Conservation (phyloP, 225 moss, liverwort and hornwort genomes). For the Takakia lepidozioides region DNA sequence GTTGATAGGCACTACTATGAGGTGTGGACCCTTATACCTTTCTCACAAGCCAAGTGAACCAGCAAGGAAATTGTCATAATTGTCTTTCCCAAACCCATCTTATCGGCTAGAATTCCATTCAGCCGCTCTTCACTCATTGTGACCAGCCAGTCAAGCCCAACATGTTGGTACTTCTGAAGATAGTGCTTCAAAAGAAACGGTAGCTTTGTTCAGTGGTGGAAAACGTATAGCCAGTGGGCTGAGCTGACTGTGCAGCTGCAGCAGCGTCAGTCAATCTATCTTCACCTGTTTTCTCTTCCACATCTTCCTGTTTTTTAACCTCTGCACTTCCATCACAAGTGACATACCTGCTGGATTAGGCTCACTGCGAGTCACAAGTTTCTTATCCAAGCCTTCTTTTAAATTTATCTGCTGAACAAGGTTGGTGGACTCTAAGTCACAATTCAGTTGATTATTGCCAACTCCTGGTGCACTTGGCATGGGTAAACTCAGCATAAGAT, state of each 20-base stretch:
- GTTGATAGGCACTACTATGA: slow-evolving; percentile 92
- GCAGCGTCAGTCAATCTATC: slow-evolving; percentile 86
- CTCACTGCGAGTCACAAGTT: too few species aligned
- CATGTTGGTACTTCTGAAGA: slow-evolving; percentile 95
- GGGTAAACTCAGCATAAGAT: background rate
- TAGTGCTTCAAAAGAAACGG: slow-evolving; percentile 96
- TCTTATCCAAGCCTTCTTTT: too few species aligned
- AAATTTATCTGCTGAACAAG: too few species aligned
- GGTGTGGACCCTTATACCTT: slow-evolving; percentile 97
- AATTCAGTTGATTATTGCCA: too few species aligned
- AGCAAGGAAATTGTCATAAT: slow-evolving; percentile 96
- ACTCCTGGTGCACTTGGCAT: too few species aligned
- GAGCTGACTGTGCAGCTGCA: slow-evolving; percentile 92
- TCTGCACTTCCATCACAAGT: slow-evolving; percentile 11
- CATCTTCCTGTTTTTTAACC: slow-evolving; percentile 11
- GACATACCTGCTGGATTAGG: background rate
- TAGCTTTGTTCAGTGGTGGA: slow-evolving; percentile 93
- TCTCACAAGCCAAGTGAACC: slow-evolving; percentile 93
- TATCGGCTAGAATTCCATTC: slow-evolving; percentile 95
- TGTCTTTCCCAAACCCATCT: slow-evolving; percentile 98
- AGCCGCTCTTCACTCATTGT: slow-evolving; percentile 99
- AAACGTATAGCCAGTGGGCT: slow-evolving; percentile 95
- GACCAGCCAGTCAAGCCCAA: slow-evolving; percentile 97
- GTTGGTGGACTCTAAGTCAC: too few species aligned
- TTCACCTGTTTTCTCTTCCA: slow-evolving; percentile 52